These are phyloP conservation scores for Teratosphaeria gauchensis DNA, from an alignment of 2,329 filamentous ascomycete species.

Conservation along the genomic window DNA sequence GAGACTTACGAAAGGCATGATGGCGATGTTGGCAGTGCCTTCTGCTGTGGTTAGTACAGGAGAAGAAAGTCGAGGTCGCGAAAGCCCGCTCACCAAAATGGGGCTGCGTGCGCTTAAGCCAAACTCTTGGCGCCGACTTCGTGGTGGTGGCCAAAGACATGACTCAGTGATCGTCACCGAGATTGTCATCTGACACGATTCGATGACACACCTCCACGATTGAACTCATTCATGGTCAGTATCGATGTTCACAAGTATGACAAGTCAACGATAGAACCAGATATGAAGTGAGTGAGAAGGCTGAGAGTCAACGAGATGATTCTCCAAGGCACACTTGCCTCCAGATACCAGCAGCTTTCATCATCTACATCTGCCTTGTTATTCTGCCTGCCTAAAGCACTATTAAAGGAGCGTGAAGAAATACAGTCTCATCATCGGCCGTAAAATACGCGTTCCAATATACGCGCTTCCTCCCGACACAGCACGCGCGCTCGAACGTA, in stretches of 20 bases:
- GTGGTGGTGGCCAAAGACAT: not conserved
- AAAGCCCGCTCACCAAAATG: not conserved
- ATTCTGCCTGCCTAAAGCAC: not conserved
- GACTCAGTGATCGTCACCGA: not conserved
- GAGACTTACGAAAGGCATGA: slow-evolving; percentile 40
- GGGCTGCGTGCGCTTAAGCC: not conserved
- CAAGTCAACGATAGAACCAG: not conserved
- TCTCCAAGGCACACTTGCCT: not conserved
- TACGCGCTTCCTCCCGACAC: not conserved
- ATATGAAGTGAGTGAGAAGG: not conserved
- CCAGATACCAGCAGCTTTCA: not conserved
- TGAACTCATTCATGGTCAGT: no score
- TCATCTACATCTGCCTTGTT: not conserved
- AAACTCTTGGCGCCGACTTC: not conserved
- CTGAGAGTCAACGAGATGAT: not conserved
- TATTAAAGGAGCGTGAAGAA: not conserved
- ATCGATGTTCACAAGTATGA: not conserved
- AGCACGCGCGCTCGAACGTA: not conserved
- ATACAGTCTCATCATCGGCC: not conserved
- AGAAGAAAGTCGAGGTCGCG: not conserved
- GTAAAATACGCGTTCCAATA: not conserved
- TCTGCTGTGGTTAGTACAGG: not conserved
- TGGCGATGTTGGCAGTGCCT: slow-evolving; percentile 14
- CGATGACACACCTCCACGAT: no score
- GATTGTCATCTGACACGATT: no score